phyloP scores from a whole-genome alignment of 495 filamentous ascomycete species.

The Penicillium coffeae region DNA sequence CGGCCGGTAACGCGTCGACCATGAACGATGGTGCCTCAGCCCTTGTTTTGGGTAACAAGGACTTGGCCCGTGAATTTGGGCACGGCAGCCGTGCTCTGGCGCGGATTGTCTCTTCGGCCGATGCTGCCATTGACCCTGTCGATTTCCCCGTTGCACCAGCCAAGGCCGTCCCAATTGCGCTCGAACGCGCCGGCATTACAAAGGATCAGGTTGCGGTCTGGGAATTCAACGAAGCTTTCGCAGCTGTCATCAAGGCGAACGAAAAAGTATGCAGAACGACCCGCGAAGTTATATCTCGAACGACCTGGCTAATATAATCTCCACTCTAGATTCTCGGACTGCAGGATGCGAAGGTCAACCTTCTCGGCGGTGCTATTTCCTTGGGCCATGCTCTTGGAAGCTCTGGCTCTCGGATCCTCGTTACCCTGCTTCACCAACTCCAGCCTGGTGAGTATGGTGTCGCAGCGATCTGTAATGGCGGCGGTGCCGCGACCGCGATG shows the following conservation, averaged over 20 bases:
- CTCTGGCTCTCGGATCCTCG: conserved; percentile 88
- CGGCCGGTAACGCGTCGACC: conserved; percentile 86
- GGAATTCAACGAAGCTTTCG: conserved; percentile 99
- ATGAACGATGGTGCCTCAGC: conserved; percentile 94
- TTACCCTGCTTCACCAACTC: conserved; percentile 84
- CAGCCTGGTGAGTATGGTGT: conserved; percentile 90
- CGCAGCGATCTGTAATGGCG: conserved; percentile 95
- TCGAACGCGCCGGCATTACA: conserved; percentile 81
- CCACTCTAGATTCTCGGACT: conserved; percentile 67
- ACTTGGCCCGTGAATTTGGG: conserved; percentile 72
- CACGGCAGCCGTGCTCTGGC: conserved; percentile 71
- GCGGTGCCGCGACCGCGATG: conserved; percentile 85
- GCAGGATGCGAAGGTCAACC: conserved; percentile 74
- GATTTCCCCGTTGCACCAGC: conserved; percentile 95
- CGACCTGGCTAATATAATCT: conserved; percentile 13
- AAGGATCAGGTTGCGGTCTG: conserved; percentile 87
- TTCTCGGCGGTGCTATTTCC: conserved; percentile 85
- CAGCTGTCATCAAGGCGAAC: conserved; percentile 92
- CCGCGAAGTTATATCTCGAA: neutral
- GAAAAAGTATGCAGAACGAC: conserved; percentile 58
- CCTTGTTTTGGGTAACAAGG: conserved; percentile 76
- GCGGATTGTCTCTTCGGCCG: conserved; percentile 77
- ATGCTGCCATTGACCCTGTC: conserved; percentile 88
- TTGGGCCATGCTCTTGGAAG: conserved; percentile 93
- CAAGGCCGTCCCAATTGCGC: conserved; percentile 86